These are phyloP conservation scores for Gossypium herbaceum DNA, from an alignment of 345 rosid genomes.

Conservation along the genomic window DNA sequence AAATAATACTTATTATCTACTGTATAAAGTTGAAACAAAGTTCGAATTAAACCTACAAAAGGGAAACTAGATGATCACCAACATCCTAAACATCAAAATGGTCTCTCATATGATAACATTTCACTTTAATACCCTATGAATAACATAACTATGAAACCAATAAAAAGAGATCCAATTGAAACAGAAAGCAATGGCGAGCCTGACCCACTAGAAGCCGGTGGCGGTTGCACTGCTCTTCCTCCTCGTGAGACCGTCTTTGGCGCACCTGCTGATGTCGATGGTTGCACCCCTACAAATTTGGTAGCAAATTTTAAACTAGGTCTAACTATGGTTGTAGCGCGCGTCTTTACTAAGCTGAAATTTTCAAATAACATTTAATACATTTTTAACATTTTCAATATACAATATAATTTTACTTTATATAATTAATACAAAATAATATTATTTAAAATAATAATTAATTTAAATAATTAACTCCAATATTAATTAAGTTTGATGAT, in stretches of 20 bases:
- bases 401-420: too few relatives aligned
- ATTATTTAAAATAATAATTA: too few relatives aligned
- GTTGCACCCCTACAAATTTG: constrained; percentile 25
- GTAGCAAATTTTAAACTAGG: too few relatives aligned
- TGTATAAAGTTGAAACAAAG: not conserved
- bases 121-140: not conserved
- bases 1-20: not conserved
- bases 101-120: not conserved
- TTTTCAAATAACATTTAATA: too few relatives aligned
- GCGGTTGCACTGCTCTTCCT: constrained; percentile 16
- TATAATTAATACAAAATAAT: too few relatives aligned
- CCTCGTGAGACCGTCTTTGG: constrained; percentile 5
- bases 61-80: not conserved
- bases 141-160: constrained; percentile 18
- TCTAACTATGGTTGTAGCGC: too few relatives aligned
- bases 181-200: constrained; percentile 18
- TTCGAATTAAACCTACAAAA: not conserved
- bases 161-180: constrained; percentile 22
- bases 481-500: too few relatives aligned
- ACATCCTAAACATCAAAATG: not conserved
- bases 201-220: constrained; percentile 31
- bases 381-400: too few relatives aligned
- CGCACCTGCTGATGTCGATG: constrained; percentile 17
- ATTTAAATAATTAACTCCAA: too few relatives aligned
- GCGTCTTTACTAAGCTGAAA: too few relatives aligned